Evolutionary conservation across 1,139 yeast genomes (phyloP).

Genomic region (Saccharomyces hybrid): DNA sequence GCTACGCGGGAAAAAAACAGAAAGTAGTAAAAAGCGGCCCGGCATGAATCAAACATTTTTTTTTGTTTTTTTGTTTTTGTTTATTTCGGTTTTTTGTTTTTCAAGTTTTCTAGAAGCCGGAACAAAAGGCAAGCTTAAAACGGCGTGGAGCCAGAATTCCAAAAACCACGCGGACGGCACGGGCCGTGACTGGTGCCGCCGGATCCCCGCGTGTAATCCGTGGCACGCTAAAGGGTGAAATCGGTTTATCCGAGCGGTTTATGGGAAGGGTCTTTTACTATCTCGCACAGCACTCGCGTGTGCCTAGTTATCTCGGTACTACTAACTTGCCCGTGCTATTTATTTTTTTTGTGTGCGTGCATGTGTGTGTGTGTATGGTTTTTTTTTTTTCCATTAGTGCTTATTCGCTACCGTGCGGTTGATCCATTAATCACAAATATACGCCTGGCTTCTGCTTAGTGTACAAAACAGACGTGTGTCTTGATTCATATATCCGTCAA

Average conservation of each 20-base stretch:
- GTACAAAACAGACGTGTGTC: background rate
- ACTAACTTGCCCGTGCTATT: background rate
- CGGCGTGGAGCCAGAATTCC: background rate
- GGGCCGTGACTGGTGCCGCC: background rate
- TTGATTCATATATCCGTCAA: background rate
- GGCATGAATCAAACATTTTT: background rate
- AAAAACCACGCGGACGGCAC: background rate
- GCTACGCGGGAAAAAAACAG: background rate
- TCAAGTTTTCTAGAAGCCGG: background rate
- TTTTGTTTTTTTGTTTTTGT: background rate
- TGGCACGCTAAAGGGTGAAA: background rate
- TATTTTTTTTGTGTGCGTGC: background rate
- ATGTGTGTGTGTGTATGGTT: background rate
- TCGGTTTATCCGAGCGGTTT: conserved; percentile 1
- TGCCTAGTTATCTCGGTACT: background rate
- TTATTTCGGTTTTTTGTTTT: background rate
- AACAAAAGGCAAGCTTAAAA: background rate
- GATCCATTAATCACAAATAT: background rate
- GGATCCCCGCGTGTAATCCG: conserved; percentile 1
- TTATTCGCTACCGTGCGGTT: background rate
- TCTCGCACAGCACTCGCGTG: background rate
- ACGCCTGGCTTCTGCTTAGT: background rate
- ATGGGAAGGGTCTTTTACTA: background rate
- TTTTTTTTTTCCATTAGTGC: background rate
- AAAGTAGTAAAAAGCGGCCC: background rate